These are phyloP conservation scores for Parafenestella ontariensis DNA, from an alignment of 2,329 filamentous ascomycete genomes.

Conservation along the genomic window DNA sequence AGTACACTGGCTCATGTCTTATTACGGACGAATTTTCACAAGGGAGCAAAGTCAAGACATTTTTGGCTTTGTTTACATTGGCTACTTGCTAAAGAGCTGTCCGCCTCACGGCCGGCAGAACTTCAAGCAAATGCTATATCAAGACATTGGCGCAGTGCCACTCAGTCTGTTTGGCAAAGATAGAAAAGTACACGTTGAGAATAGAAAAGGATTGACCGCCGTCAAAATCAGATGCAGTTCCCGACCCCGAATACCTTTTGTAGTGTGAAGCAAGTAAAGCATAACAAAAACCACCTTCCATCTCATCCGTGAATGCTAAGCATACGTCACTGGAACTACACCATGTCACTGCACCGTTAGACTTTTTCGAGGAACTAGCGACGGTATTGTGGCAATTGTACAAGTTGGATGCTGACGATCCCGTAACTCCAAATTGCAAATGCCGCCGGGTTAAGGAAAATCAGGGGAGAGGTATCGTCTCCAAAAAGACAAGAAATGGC, in stretches of 20 bases:
- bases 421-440: background rate
- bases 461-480: background rate
- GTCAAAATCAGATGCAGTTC: slow-evolving; percentile 12
- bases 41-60: background rate
- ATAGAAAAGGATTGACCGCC: slow-evolving; percentile 9
- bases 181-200: slow-evolving; percentile 17
- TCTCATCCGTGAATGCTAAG: background rate
- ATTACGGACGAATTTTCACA: too few species aligned
- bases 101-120: background rate
- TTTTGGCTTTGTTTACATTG: background rate
- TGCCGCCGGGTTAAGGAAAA: background rate
- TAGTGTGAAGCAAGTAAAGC: slow-evolving; percentile 6
- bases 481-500: background rate
- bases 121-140: background rate
- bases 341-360: background rate
- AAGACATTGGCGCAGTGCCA: background rate
- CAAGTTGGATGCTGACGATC: background rate
- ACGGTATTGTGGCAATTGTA: background rate
- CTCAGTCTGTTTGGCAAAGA: slow-evolving; percentile 3
- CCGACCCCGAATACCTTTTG: slow-evolving; percentile 20
- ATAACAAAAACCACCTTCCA: slow-evolving; percentile 7
- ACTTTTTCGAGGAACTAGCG: too few species aligned
- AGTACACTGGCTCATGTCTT: too few species aligned
- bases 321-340: background rate
- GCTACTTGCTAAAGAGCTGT: background rate